A percentile compares a stretch with the other conserved stretches of the same genome.
Evolutionary conservation across 192 early-diverging fungal genomes (phyloP).

Genomic region (Backusella morwellensis): DNA sequence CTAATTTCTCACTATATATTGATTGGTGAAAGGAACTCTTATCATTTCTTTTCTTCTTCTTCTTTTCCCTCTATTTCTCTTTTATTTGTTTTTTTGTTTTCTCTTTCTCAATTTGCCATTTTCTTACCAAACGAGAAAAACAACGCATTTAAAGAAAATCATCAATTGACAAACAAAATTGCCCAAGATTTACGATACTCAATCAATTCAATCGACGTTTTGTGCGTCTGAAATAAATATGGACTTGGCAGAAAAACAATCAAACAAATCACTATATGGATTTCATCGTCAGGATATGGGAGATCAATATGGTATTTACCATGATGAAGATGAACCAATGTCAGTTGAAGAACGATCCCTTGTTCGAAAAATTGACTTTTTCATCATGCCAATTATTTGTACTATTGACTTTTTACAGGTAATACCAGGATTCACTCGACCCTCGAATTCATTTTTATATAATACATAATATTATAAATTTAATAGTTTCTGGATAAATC

Average conservation of each 20-base stretch:
- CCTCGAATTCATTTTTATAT: neutral
- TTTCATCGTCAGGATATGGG: neutral
- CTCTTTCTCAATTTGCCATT: neutral
- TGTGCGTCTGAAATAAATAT: neutral
- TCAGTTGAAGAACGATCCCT: slow-evolving; percentile 15
- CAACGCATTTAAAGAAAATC: neutral
- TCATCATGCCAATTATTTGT: slow-evolving; percentile 27
- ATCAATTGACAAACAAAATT: neutral
- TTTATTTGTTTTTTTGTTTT: neutral
- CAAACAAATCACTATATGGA: slow-evolving; percentile 16
- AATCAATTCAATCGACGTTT: slow-evolving; percentile 1
- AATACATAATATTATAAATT: neutral
- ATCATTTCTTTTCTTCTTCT: neutral
- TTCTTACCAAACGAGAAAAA: neutral
- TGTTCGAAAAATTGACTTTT: slow-evolving; percentile 26
- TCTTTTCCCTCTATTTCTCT: neutral
- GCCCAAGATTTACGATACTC: neutral
- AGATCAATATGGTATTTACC: neutral
- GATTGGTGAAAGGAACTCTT: neutral
- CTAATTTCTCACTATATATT: neutral
- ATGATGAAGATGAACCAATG: neutral
- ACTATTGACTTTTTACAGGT: slow-evolving; percentile 32
- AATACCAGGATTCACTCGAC: neutral
- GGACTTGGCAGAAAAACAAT: slow-evolving; percentile 8
- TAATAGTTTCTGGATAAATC: slow-evolving; percentile 32